Conservation (phyloP, 2,329 filamentous ascomycete species). For the Epichloe festucae region DNA sequence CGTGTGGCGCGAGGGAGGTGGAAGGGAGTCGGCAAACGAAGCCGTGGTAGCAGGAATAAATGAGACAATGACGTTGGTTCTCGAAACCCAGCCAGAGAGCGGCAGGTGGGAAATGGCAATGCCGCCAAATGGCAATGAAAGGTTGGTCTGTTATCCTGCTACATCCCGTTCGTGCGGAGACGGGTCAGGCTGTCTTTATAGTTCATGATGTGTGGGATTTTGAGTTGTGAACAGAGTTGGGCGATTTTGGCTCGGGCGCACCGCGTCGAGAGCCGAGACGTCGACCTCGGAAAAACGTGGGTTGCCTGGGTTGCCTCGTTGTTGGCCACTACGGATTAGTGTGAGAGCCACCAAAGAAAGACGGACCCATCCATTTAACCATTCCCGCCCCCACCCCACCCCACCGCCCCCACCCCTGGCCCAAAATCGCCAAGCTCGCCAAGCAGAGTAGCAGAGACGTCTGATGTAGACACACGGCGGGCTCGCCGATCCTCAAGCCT, state of each 20-base stretch:
- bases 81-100: not conserved
- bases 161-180: not conserved
- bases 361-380: not conserved
- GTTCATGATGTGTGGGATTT: not conserved
- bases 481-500: no score
- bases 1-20: no score
- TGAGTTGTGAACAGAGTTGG: not conserved
- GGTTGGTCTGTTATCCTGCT: not conserved
- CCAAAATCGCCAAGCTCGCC: no score
- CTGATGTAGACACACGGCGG: not conserved
- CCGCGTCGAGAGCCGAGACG: not conserved
- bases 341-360: not conserved
- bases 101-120: not conserved
- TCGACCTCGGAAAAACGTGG: not conserved
- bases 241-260: not conserved
- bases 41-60: not conserved
- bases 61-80: not conserved
- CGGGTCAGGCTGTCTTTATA: constrained; percentile 3
- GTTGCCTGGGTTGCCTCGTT: not conserved
- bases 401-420: not conserved
- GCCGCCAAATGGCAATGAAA: not conserved
- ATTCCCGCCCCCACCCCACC: not conserved
- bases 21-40: no score
- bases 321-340: not conserved
- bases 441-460: not conserved